Evolutionary conservation across 768 basidiomycete genomes (phyloP).

Genomic region (Termitomyces eurrhizus): DNA sequence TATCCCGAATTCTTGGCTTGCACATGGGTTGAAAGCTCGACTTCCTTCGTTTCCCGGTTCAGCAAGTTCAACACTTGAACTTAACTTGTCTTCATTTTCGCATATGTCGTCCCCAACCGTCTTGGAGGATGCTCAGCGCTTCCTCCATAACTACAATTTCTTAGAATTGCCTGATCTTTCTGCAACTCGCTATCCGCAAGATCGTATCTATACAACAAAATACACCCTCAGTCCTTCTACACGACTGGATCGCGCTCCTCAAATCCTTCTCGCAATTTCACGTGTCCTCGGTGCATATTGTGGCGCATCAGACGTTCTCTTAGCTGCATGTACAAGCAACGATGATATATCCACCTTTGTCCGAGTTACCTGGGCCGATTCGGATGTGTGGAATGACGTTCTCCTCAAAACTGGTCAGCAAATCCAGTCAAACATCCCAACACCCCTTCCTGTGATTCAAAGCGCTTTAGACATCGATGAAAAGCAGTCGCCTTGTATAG

Average conservation of each 20-base stretch:
- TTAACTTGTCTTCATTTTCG: not conserved
- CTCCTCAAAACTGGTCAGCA: conserved; percentile 6
- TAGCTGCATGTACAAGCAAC: conserved; percentile 18
- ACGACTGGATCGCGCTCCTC: conserved; percentile 2
- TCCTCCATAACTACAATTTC: conserved; percentile 26
- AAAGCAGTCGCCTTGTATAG: conserved; percentile 25
- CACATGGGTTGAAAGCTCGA: conserved; percentile 1
- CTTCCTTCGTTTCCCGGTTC: not conserved
- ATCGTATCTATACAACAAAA: conserved; percentile 9
- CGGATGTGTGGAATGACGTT: conserved; percentile 20
- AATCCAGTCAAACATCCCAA: conserved; percentile 4
- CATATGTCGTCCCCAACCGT: conserved; percentile 2
- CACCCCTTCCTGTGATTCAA: conserved; percentile 15
- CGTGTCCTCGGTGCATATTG: conserved; percentile 28
- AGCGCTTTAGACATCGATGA: conserved; percentile 20
- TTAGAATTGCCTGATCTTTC: conserved; percentile 30
- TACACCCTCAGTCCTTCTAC: not conserved
- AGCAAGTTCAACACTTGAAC: not conserved
- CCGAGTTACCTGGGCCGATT: conserved; percentile 23
- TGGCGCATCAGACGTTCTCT: conserved; percentile 24
- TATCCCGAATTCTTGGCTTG: not conserved
- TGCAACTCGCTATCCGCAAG: conserved; percentile 19
- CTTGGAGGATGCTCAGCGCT: not conserved
- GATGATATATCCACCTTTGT: conserved; percentile 12
- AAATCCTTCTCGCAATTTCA: conserved; percentile 21